These are phyloP conservation scores for Bruguiera sexangula DNA, from an alignment of 345 rosid species.

Conservation along the genomic window DNA sequence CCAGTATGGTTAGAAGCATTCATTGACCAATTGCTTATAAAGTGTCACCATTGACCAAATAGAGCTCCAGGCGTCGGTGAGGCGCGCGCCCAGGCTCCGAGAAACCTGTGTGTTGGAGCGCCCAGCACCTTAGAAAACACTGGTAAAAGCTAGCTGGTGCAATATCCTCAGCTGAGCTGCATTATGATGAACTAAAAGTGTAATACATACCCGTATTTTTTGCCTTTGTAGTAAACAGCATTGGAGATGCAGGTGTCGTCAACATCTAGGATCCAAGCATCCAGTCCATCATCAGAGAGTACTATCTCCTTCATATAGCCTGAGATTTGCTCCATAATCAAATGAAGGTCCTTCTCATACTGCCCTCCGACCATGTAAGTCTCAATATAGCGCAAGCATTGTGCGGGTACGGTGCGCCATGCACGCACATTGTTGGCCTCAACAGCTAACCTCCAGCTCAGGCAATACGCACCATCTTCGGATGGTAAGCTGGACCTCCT, in stretches of 20 bases:
- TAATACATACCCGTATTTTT: constrained; percentile 61
- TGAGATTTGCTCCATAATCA: constrained; percentile 46
- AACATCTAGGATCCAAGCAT: constrained; percentile 87
- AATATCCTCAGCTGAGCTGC: too few species aligned
- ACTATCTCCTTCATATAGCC: constrained; percentile 38
- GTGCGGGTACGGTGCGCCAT: constrained; percentile 72
- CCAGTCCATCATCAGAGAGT: constrained; percentile 50
- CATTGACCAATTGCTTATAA: too few species aligned
- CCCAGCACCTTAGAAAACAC: too few species aligned
- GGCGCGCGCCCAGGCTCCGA: too few species aligned
- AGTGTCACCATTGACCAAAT: too few species aligned
- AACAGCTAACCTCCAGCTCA: constrained; percentile 81
- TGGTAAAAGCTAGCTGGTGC: too few species aligned
- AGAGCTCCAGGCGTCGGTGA: too few species aligned
- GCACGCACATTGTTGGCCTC: constrained; percentile 71
- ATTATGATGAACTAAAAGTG: too few species aligned
- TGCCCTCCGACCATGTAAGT: constrained; percentile 75
- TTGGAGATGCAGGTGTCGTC: constrained; percentile 95
- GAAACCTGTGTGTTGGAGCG: too few species aligned
- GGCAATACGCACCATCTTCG: constrained; percentile 44
- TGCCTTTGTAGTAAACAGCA: constrained; percentile 57
- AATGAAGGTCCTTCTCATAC: constrained; percentile 54
- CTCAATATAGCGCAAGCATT: constrained; percentile 54
- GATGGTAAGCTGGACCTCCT: background rate
- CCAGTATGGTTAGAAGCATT: too few species aligned